A percentile compares a stretch with the other conserved stretches of the same genome.
phyloP scores from a whole-genome alignment of 2,329 filamentous ascomycete species.

The Epichloe sp. region DNA sequence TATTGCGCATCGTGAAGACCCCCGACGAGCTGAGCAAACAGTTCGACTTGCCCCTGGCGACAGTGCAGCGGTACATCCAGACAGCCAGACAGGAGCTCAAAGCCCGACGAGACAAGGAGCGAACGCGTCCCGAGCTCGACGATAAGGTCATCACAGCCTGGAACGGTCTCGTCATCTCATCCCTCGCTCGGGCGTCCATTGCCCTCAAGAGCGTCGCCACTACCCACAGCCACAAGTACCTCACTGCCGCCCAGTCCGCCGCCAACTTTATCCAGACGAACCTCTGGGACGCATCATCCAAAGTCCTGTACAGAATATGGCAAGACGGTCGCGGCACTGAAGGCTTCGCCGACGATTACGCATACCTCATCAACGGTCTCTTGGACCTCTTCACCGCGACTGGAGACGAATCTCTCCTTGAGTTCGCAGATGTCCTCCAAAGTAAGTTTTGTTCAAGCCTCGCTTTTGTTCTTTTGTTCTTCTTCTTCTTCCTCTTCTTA shows the following conservation, averaged over 20 bases:
- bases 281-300: slow-evolving; percentile 53
- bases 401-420: slow-evolving; percentile 58
- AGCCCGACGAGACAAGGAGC: slow-evolving; percentile 57
- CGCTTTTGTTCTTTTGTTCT: not conserved
- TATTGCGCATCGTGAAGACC: slow-evolving; percentile 58
- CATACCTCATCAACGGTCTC: slow-evolving; percentile 71
- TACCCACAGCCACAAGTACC: slow-evolving; percentile 45
- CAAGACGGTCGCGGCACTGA: slow-evolving; percentile 49
- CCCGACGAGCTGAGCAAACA: slow-evolving; percentile 58
- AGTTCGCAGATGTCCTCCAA: slow-evolving; percentile 75
- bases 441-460: slow-evolving; percentile 28
- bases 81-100: slow-evolving; percentile 55
- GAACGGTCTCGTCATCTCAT: slow-evolving; percentile 80
- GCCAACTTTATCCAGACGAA: slow-evolving; percentile 59
- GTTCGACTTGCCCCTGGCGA: slow-evolving; percentile 56
- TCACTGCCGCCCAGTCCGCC: slow-evolving; percentile 52
- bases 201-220: slow-evolving; percentile 50
- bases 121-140: slow-evolving; percentile 66
- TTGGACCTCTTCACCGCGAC: slow-evolving; percentile 77
- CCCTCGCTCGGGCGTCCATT: slow-evolving; percentile 62
- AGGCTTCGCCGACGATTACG: slow-evolving; percentile 90
- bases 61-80: slow-evolving; percentile 54
- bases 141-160: slow-evolving; percentile 79
- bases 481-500: not conserved
- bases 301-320: slow-evolving; percentile 62